These are phyloP conservation scores for Candida ipomoeae DNA, from an alignment of 805 yeast genomes.

Conservation along the genomic window DNA sequence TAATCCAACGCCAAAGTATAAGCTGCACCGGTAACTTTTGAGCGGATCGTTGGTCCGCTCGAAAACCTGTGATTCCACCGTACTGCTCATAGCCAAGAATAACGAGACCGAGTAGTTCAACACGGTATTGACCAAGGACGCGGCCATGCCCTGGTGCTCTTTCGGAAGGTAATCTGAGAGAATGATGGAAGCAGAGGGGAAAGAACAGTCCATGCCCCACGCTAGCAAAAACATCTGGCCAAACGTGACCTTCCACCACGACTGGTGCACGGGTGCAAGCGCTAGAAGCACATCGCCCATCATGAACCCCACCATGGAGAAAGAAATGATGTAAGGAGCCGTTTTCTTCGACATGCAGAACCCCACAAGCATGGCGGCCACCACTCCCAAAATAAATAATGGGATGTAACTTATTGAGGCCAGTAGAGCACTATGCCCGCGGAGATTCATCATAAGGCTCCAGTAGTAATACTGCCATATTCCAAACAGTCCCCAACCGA, in stretches of 20 bases:
- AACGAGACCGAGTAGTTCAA: slow-evolving; percentile 67
- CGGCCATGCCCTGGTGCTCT: slow-evolving; percentile 73
- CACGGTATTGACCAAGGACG: slow-evolving; percentile 65
- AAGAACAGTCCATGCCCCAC: slow-evolving; percentile 76
- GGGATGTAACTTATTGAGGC: slow-evolving; percentile 40
- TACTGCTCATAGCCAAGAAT: slow-evolving; percentile 68
- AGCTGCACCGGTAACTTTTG: slow-evolving; percentile 52
- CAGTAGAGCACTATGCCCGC: slow-evolving; percentile 38
- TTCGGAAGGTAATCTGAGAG: slow-evolving; percentile 56
- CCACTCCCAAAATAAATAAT: slow-evolving; percentile 49
- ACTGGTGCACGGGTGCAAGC: slow-evolving; percentile 54
- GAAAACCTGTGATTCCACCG: slow-evolving; percentile 42
- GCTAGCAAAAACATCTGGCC: slow-evolving; percentile 53
- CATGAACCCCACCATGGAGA: slow-evolving; percentile 51
- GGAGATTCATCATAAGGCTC: slow-evolving; percentile 46
- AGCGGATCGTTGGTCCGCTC: slow-evolving; percentile 17
- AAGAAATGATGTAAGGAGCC: slow-evolving; percentile 47
- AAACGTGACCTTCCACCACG: slow-evolving; percentile 55
- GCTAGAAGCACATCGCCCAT: slow-evolving; percentile 52
- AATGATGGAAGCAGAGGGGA: slow-evolving; percentile 68
- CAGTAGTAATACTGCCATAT: slow-evolving; percentile 65
- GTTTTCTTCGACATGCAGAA: slow-evolving; percentile 41
- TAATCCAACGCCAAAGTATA: slow-evolving; percentile 59
- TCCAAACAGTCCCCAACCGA: slow-evolving; percentile 81
- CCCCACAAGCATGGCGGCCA: slow-evolving; percentile 54